Evolutionary conservation across 108 stramenopile species (phyloP), one percentile per base, ranked within the genome.

Genomic region (Cyclostephanos invisitatus): DNA sequence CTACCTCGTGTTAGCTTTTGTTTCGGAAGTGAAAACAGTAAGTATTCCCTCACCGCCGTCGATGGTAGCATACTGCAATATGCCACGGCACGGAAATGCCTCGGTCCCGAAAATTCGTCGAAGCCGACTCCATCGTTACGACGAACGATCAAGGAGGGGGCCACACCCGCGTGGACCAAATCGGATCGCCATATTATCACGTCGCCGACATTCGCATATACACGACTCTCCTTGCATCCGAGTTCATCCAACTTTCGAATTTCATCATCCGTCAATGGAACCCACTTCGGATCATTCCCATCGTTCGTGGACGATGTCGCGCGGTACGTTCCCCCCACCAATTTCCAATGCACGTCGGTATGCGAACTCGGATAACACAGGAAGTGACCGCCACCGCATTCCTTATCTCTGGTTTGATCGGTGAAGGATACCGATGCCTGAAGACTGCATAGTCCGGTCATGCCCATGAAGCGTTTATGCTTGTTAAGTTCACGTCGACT

Each of bases 151-250:
- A 64, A 32, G 15, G 76, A 44, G 18, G 76, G 76, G 10, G 76
- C 70, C 6, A 77, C 70, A 14, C 35, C 76, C 21, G 76, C 69
- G 46, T 77, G 76, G 3, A 85, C 73, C 64, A 83, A 58, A 70
- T 88, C 87, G 7, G 85, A 86, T 14, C 84, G 78, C 83, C 84
- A 91, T n/a, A 91, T 51, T 18, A 91, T 69, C 6, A 91, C 87
- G 60, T 91, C 87, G 21, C 89, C 89, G n/a, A 42, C 58, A 56
- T 73, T 68, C 2, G 73, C 69, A 56, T 82, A 74, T 28, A 85
- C 72, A 25, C 67, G 67, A 48, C 78, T 35, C 22, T 71, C 69
- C 22, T 36, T 14, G 54, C 75, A 65, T 37, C 75, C 75, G 59
- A 63, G 28, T 3, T 70, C 69, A 15, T 17, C 11, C 54, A 84